phyloP scores from a whole-genome alignment of 169 alveolate species.

The Plasmodium reichenowi region DNA sequence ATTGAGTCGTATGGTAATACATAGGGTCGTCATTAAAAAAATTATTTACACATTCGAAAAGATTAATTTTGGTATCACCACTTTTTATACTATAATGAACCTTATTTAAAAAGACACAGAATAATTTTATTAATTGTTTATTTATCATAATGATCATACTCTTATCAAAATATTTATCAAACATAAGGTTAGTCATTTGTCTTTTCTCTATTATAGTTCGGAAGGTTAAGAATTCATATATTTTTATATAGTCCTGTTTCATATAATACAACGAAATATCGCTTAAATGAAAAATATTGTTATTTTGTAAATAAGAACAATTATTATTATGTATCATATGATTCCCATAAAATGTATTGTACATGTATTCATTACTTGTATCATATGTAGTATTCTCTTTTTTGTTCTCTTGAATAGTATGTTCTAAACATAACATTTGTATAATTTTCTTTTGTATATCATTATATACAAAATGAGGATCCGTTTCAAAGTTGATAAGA shows the following conservation, averaged over 20 bases:
- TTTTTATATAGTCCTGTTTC: constrained; percentile 16
- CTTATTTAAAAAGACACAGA: constrained; percentile 12
- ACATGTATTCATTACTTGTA: no score
- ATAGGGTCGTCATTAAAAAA: constrained; percentile 15
- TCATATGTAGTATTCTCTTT: no score
- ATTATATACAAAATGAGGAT: no score
- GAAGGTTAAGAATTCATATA: constrained; percentile 34
- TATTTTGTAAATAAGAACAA: neutral
- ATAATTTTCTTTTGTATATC: no score
- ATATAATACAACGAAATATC: neutral
- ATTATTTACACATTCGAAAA: constrained; percentile 56
- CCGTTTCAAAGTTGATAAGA: no score
- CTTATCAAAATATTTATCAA: constrained; percentile 38
- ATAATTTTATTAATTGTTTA: constrained; percentile 53
- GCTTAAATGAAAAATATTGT: constrained; percentile 16
- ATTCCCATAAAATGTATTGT: no score
- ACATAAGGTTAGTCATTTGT: neutral
- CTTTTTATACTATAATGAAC: constrained; percentile 7
- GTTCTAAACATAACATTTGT: no score
- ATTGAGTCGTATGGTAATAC: neutral
- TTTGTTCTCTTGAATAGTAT: no score
- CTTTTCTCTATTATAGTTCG: constrained; percentile 53
- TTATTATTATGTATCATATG: neutral
- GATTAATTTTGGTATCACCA: neutral
- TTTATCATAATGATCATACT: constrained; percentile 27